A percentile compares a stretch with the other conserved stretches of the same genome.
These are phyloP conservation scores for Canariomyces notabilis DNA, from an alignment of 2,329 filamentous ascomycete genomes.

Conservation along the genomic window DNA sequence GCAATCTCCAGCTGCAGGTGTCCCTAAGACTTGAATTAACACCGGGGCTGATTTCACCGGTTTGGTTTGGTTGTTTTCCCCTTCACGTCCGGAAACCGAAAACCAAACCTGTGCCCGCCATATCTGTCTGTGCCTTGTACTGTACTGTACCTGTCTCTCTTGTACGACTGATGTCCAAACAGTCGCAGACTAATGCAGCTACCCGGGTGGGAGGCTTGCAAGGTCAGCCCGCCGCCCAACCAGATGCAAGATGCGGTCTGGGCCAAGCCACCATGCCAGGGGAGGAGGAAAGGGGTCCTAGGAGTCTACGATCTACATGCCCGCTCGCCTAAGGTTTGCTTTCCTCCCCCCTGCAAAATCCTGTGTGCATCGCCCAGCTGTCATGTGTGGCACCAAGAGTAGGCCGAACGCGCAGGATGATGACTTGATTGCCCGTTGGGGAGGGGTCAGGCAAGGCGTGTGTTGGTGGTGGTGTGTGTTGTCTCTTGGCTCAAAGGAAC, in stretches of 20 bases:
- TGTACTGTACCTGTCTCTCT: no score
- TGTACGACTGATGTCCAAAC: constrained; percentile 28
- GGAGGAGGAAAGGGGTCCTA: neutral
- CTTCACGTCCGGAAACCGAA: no score
- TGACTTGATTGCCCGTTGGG: no score
- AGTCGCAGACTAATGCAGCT: constrained; percentile 27
- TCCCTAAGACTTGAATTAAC: neutral
- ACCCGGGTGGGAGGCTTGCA: constrained; percentile 19
- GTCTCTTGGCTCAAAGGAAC: constrained; percentile 15
- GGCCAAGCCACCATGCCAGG: neutral
- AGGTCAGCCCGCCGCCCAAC: constrained; percentile 13
- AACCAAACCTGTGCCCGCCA: neutral
- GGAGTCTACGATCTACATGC: no score
- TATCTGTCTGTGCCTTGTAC: constrained; percentile 19
- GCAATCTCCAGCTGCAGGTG: neutral
- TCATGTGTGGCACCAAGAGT: constrained; percentile 11
- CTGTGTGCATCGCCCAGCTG: constrained; percentile 1
- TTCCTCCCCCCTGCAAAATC: neutral
- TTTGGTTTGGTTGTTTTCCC: no score
- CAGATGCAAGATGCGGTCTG: constrained; percentile 10
- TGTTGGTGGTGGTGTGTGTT: no score
- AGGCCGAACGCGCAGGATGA: no score
- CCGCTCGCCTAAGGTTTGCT: constrained; percentile 3
- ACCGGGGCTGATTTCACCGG: no score
- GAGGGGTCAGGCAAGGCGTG: neutral